Evolutionary conservation across 1,284 basidiomycete genomes (phyloP).

Genomic region (Chondrostereum purpureum): DNA sequence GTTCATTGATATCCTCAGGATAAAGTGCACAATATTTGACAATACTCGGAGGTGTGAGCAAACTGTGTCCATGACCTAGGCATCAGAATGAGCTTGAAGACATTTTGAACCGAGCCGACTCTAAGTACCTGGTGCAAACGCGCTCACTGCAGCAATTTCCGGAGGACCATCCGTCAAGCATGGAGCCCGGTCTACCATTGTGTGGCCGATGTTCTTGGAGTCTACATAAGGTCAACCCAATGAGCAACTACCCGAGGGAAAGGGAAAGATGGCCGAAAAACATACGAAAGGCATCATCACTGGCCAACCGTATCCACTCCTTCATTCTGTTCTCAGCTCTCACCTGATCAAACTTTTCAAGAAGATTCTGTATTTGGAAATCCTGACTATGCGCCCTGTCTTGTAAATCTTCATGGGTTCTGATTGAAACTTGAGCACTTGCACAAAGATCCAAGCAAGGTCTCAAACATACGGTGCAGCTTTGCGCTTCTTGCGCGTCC

Average conservation of each 20-base stretch:
- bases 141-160: slow-evolving; percentile 23
- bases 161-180: slow-evolving; percentile 19
- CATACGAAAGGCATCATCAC: slow-evolving; percentile 18
- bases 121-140: neutral
- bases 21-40: slow-evolving; percentile 39
- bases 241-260: neutral
- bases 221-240: neutral
- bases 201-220: neutral
- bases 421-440: slow-evolving; percentile 16
- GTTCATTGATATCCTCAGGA: slow-evolving; percentile 49
- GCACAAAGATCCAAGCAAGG: slow-evolving; percentile 4
- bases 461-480: slow-evolving; percentile 41
- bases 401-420: slow-evolving; percentile 53
- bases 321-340: slow-evolving; percentile 34
- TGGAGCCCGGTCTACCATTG: slow-evolving; percentile 1
- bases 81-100: neutral
- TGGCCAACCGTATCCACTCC: slow-evolving; percentile 28
- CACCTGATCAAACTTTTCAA: slow-evolving; percentile 41
- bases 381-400: slow-evolving; percentile 42
- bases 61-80: slow-evolving; percentile 13
- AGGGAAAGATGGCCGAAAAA: neutral
- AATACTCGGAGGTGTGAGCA: slow-evolving; percentile 29
- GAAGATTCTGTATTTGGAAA: slow-evolving; percentile 37
- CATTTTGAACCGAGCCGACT: neutral
- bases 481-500: slow-evolving; percentile 49